phyloP scores from a whole-genome alignment of 208 protist genomes.

The Tritrichomonas foetus region DNA sequence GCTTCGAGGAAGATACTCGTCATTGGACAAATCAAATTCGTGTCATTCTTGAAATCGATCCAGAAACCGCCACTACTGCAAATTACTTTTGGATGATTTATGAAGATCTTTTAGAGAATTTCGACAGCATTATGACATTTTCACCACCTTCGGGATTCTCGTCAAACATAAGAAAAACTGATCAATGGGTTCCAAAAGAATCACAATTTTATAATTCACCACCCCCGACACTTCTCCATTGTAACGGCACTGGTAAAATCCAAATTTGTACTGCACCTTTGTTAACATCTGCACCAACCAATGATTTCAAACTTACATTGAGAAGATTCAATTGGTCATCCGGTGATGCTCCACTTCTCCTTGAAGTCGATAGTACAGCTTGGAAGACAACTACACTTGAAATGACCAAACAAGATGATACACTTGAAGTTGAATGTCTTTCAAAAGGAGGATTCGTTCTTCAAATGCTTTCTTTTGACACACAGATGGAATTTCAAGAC shows the following conservation, averaged over 20 bases:
- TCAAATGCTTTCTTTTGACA: background rate
- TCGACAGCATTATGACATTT: background rate
- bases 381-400: background rate
- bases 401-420: background rate
- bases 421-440: background rate
- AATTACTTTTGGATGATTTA: conserved; percentile 16
- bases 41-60: conserved; percentile 15
- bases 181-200: background rate
- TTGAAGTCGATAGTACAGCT: background rate
- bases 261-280: background rate
- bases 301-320: background rate
- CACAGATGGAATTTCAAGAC: background rate
- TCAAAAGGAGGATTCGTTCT: background rate
- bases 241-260: background rate
- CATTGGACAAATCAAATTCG: conserved; percentile 37
- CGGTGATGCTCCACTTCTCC: background rate
- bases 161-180: background rate
- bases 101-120: conserved; percentile 30
- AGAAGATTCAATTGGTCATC: background rate
- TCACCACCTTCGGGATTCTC: background rate
- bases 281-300: background rate
- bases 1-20: conserved; percentile 5
- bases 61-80: background rate
- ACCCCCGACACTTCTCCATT: background rate
- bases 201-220: background rate